Base-by-base conservation (phyloP, 1,139 yeast genomes). In the Pichia sorboxylosa region DNA sequence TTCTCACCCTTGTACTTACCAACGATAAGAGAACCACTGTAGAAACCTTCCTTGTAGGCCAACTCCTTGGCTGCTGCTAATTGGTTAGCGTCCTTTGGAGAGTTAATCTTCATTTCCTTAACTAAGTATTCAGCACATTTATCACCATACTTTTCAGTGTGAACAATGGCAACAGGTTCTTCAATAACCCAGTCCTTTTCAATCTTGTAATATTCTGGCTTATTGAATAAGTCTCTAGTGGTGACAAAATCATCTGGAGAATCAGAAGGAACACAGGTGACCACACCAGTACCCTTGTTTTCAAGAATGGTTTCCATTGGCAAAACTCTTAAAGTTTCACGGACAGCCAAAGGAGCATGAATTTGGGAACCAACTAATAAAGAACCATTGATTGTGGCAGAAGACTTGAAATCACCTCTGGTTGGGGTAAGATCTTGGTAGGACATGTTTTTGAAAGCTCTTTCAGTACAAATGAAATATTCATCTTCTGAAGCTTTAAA, bases 291-390 rank as follows among this genome's bases (percentile, higher is more conserved):
- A 69, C 98, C 98, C 65, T 92, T 90, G 38, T 76, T 68, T 27
- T 94, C 93, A 57, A 90, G 67, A 38, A 92, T 90, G 24, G 96
- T 84, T 60, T 90, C 97, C 99, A 90, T 90, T 45, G 99, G 99
- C 48, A 90, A 69, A 38, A 92, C 80, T 51, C 92, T 71, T 46
- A 90, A 65, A 48, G 81, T 74, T 36, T 73, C 64, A 55, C 74
- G 64, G 14, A 66, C 67, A 13, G 96, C 73, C 46, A 81, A 64
- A 39, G 98, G 98, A 23, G 98, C 94, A 46, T 66, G 61, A 48
- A 92, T 81, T 59, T 74, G 73, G 34, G 96, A 74, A 28, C 99
- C 98, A 50, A 92, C 67, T 47, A 90, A 71, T 36, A 64, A 62
- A 31, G 69, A 62, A 63, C 99, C 99, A 36, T 63, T 63, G 38